Base-by-base conservation (phyloP, 2,329 filamentous ascomycete genomes). In the Stagonosporopsis tanaceti region DNA sequence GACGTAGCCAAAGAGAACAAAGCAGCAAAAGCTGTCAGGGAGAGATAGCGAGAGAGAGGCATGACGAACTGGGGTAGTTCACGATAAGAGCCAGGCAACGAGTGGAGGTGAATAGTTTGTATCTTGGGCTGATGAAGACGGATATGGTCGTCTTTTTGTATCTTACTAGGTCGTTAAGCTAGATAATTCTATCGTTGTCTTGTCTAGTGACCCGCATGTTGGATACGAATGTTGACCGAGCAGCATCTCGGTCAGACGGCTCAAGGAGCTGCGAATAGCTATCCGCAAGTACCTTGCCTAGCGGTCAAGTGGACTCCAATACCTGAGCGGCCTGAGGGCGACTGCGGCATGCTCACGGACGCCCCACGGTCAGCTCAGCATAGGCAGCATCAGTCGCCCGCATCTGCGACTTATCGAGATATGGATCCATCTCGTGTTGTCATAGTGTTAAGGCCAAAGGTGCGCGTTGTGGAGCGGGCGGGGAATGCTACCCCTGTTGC, bases 121-220 rank as follows among this genome's bases (percentile, higher is more conserved):
- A 38, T 30, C 22, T 27, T 17, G 27, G 40, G 27, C 46, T 40
- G 57, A 34, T 41, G 47, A 47, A n/a, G 37, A 54, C 37, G 64
- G 63, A 51, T 38, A 41, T 41, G 42, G 37, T 54, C 37, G 48
- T 64, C 66, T 70, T 68, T 68, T 68, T 69, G 67, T 70, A 65
- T 47, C 41, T 53, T 22, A 59, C 42, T 42, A 28, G 6, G 17
- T 47, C 28, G 17, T 34, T 12, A 46, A 59, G 51, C 56, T 61
- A 47, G 57, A 47, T 46, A 60, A 42, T 52, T 24, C 30, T 42
- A 40, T 48, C 60, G 53, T 44, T 42, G 39, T 50, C 42, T 61
- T 53, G 39, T 58, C 60, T 55, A 52, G 39, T 61, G 38, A 30
- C 44, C 47, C 40, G 53, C 47, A 50, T 60, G 52, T 22, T 52